Conservation (phyloP, 768 basidiomycete genomes). For the Arthromyces matolae region DNA sequence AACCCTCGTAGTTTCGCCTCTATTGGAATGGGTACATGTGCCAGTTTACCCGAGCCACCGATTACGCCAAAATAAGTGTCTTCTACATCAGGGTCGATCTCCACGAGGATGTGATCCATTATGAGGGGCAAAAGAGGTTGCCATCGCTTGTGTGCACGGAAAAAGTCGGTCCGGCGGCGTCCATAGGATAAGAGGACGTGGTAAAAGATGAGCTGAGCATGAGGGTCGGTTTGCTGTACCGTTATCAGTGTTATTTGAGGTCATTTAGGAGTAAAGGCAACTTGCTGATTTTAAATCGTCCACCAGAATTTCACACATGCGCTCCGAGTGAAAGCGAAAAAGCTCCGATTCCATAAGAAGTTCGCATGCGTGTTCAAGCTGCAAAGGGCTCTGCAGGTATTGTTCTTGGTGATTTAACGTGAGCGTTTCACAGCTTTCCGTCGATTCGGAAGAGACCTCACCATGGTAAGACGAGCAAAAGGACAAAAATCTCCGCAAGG, state of each 20-base stretch:
- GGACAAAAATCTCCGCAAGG: slow-evolving; percentile 70
- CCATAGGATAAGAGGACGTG: slow-evolving; percentile 76
- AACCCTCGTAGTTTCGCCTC: slow-evolving; percentile 78
- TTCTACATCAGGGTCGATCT: slow-evolving; percentile 75
- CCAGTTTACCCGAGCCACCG: slow-evolving; percentile 32
- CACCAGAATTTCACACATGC: slow-evolving; percentile 81
- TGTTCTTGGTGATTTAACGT: slow-evolving; percentile 53
- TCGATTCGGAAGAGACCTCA: slow-evolving; percentile 30
- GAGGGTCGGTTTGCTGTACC: slow-evolving; percentile 77
- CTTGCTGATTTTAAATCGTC: slow-evolving; percentile 66
- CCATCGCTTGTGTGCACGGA: slow-evolving; percentile 83
- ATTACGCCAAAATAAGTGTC: slow-evolving; percentile 49
- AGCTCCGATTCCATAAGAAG: slow-evolving; percentile 80
- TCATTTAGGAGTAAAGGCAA: slow-evolving; percentile 10
- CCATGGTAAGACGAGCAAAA: slow-evolving; percentile 88
- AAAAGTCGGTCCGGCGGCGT: slow-evolving; percentile 60
- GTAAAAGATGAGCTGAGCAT: slow-evolving; percentile 76
- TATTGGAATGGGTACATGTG: slow-evolving; percentile 61
- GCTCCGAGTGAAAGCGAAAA: slow-evolving; percentile 86
- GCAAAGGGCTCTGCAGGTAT: slow-evolving; percentile 79
- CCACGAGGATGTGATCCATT: slow-evolving; percentile 81
- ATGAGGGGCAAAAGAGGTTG: slow-evolving; percentile 72
- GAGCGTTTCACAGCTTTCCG: not conserved
- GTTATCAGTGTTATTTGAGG: slow-evolving; percentile 8
- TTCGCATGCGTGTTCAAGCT: slow-evolving; percentile 80